Evolutionary conservation across 805 yeast species (phyloP), one percentile per base, ranked within the genome.

Genomic region (Metschnikowia borealis): DNA sequence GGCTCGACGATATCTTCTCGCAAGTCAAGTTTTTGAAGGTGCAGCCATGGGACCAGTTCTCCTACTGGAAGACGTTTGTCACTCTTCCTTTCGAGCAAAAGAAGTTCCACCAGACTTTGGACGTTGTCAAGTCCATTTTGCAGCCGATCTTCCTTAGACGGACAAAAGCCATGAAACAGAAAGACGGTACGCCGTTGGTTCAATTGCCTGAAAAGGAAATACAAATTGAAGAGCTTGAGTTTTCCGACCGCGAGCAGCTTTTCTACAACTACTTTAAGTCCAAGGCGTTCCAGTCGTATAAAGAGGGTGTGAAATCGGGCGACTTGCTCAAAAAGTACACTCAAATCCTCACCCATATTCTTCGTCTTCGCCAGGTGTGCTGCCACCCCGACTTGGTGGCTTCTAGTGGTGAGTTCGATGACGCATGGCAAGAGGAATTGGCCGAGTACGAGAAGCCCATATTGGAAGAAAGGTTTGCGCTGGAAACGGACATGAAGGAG

Each of bases 1-100:
- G 91, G 54, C 71, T 92, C 8, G 97, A 92, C 64, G 98, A 92
- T 64, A 68, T 92, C 43, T 91, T 80, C 62, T 84, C 96, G 5
- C 67, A 90, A 44, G 80, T 90, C 15, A 81, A 82, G 56, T 92
- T 85, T 60, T 68, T 92, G 44, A 75, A 82, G 39, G 67, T 91
- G n/a, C 89, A 87, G 57, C 98, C 98, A 0, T 92, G 97, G 97
- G 75, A 84, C 37, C 85, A 86, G 57, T 83, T 87, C 49, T 77
- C 88, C 0, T 84, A 86, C 54, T 92, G 98, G 98, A 85, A 84
- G 57, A 82, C 89, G 14, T 90, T 90, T 63, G 80, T 92, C 29
- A 85, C 96, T 0, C 67, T 76, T 11, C 97, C 97, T 0, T 91
- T 89, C 67, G 94, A 88, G 58, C 83, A 82, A 46, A 83, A 81